Percentiles rank a stretch among this genome's conserved stretches.
phyloP scores from a whole-genome alignment of 495 filamentous ascomycete genomes.

The Hypoxylon lienhwacheense region DNA sequence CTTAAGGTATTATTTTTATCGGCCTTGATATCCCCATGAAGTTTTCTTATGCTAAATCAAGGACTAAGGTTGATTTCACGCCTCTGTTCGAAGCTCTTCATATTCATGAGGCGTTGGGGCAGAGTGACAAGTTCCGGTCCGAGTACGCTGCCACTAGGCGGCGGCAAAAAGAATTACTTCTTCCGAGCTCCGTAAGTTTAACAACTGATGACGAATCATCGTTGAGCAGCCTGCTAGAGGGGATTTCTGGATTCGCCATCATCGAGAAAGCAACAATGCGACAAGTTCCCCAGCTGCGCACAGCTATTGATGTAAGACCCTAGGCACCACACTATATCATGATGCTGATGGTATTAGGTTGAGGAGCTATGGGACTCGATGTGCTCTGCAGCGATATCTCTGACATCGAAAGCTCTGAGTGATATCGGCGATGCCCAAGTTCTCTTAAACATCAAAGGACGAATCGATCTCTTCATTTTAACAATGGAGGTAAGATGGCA shows the following conservation, averaged over 20 bases:
- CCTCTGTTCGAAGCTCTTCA: slow-evolving; percentile 94
- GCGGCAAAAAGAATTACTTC: slow-evolving; percentile 85
- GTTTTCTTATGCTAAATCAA: slow-evolving; percentile 1
- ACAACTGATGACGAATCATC: slow-evolving; percentile 73
- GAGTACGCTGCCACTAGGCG: slow-evolving; percentile 89
- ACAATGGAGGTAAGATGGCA: slow-evolving; percentile 92
- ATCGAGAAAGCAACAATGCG: slow-evolving; percentile 93
- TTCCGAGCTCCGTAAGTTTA: slow-evolving; percentile 72
- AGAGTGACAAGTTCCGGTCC: slow-evolving; percentile 83
- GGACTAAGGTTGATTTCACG: slow-evolving; percentile 66
- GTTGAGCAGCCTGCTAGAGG: slow-evolving; percentile 83
- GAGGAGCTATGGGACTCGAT: slow-evolving; percentile 98
- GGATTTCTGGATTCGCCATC: slow-evolving; percentile 95
- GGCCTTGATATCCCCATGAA: neutral
- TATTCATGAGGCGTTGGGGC: slow-evolving; percentile 93
- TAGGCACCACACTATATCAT: neutral
- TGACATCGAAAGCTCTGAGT: slow-evolving; percentile 75
- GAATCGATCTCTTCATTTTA: slow-evolving; percentile 92
- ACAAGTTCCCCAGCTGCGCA: slow-evolving; percentile 76
- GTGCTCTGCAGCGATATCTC: slow-evolving; percentile 80
- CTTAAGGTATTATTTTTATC: slow-evolving; percentile 61
- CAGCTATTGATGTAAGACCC: slow-evolving; percentile 74
- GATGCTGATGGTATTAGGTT: slow-evolving; percentile 58
- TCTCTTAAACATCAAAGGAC: slow-evolving; percentile 85
- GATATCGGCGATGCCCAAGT: slow-evolving; percentile 81